Base-by-base conservation (phyloP, 371 early-diverging fungal genomes). In the Batrachochytrium dendrobatidis region DNA sequence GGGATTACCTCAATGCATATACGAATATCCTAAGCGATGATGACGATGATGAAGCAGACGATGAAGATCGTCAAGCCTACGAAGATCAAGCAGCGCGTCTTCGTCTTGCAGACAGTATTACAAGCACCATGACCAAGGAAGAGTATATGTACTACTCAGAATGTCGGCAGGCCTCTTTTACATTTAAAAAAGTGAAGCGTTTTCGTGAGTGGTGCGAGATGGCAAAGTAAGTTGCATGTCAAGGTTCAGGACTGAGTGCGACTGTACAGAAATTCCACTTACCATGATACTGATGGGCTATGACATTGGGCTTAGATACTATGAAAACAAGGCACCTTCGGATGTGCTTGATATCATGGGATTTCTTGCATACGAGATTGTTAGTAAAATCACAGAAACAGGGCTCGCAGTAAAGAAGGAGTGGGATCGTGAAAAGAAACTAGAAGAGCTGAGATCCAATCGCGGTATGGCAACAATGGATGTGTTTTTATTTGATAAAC, bases 121-220 rank as follows among this genome's bases (percentile, higher is more conserved):
- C 99, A 10, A 76, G 84, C 29, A 88, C 83, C 8, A 99, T 99
- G 99, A 91, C 94, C 29, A 84, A 92, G 61, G 97, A 96, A 33
- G 96, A 99, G 77, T 99, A 99, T 69, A 92, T 97, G 20, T 90
- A 94, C 72, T 99, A 94, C 68, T 89, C 96, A 22, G 98, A 98
- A 70, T 98, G 98, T 71, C 80, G 98, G 29, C 94, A 94, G 70
- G 98, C 99, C 0, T 92, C 93, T 0, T 99, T 99, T 61, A 94
- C 94, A 0, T 96, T 88, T 73, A 89, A 94, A 58, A 97, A 98
- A 72, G 75, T 76, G 31, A 94, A 93, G 68, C 80, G 90, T 46
- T 99, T 99, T 69, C 85, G 92, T 30, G 95, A 97, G 55, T 99
- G 98, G 96, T 87, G 89, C 54, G 82, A 87, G 49, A 89, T 98